These are phyloP conservation scores for Leishmania martiniquensis DNA, from an alignment of 208 protist species.

Conservation along the genomic window DNA sequence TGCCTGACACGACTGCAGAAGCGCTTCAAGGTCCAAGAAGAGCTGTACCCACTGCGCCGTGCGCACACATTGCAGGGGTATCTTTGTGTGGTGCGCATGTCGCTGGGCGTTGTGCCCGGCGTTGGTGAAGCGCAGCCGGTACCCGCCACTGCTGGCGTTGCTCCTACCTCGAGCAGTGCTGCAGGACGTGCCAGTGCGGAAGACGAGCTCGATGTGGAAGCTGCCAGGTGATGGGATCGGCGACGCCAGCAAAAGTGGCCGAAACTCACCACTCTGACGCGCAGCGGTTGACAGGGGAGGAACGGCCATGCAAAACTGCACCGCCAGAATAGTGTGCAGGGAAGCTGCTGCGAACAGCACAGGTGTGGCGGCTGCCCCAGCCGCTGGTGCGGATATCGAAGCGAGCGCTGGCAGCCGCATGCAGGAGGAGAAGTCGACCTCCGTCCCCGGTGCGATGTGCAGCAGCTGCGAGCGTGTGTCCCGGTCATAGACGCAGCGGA, in stretches of 20 bases:
- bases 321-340: slow-evolving; percentile 33
- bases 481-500: slow-evolving; percentile 67
- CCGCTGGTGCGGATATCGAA: not conserved
- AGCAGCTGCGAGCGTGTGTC: slow-evolving; percentile 76
- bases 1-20: slow-evolving; percentile 36
- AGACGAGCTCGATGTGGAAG: slow-evolving; percentile 23
- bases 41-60: slow-evolving; percentile 69
- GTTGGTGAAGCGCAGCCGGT: slow-evolving; percentile 51
- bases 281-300: slow-evolving; percentile 2
- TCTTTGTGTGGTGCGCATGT: slow-evolving; percentile 59
- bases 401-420: slow-evolving; percentile 22
- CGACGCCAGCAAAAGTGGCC: not conserved
- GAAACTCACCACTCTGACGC: not conserved
- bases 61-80: slow-evolving; percentile 55
- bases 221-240: slow-evolving; percentile 18
- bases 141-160: slow-evolving; percentile 1
- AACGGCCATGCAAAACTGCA: slow-evolving; percentile 59
- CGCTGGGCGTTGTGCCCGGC: slow-evolving; percentile 34
- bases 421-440: slow-evolving; percentile 47
- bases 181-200: slow-evolving; percentile 3
- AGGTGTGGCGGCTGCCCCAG: not conserved
- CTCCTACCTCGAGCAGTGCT: not conserved
- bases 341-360: not conserved
- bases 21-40: slow-evolving; percentile 53
- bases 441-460: slow-evolving; percentile 49